phyloP scores from a whole-genome alignment of 1,139 yeast genomes.

The Saccharomyces uvarum region DNA sequence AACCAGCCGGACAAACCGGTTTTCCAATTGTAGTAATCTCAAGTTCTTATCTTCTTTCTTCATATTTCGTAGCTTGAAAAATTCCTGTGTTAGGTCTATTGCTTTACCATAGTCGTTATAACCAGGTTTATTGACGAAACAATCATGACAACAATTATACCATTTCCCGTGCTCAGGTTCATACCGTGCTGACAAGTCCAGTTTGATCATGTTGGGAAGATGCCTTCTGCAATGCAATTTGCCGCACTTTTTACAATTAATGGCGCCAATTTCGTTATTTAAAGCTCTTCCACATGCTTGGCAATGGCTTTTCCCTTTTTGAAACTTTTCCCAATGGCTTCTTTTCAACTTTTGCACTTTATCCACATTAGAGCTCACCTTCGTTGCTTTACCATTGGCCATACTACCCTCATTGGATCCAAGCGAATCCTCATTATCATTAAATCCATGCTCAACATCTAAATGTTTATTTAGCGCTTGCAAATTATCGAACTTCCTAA shows the following conservation, averaged over 20 bases:
- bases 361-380: constrained; percentile 2
- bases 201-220: constrained; percentile 45
- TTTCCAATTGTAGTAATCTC: constrained; percentile 51
- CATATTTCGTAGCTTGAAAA: constrained; percentile 36
- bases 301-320: constrained; percentile 36
- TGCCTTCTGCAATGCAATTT: constrained; percentile 60
- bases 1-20: constrained; percentile 49
- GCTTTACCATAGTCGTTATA: constrained; percentile 38
- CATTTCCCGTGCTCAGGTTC: constrained; percentile 50
- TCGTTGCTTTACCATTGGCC: constrained; percentile 9
- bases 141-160: constrained; percentile 61
- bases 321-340: constrained; percentile 55
- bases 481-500: constrained; percentile 50
- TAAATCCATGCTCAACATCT: constrained; percentile 55
- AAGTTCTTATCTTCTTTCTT: constrained; percentile 39
- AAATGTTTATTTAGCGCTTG: constrained; percentile 60
- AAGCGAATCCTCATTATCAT: constrained; percentile 12
- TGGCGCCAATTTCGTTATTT: constrained; percentile 44
- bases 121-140: constrained; percentile 54
- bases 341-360: constrained; percentile 35
- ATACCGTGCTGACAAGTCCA: constrained; percentile 40
- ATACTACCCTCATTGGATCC: constrained; percentile 1
- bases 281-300: constrained; percentile 37
- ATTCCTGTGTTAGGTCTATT: constrained; percentile 43
- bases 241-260: constrained; percentile 70